phyloP scores from a whole-genome alignment of 2,329 filamentous ascomycete genomes.

The Cladosporium colombiae region DNA sequence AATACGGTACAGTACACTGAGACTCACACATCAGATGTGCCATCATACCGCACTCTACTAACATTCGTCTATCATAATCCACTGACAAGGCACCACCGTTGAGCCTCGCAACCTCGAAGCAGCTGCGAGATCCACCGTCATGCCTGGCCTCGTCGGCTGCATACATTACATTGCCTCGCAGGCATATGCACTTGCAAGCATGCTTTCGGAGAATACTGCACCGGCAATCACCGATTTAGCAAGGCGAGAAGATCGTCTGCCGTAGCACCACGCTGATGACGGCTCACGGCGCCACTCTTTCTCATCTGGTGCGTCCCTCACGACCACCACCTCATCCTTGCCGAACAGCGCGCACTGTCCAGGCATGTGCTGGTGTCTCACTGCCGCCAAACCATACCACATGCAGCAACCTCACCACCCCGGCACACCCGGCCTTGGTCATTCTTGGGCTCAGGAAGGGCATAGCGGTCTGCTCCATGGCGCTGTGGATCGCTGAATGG shows the following conservation, averaged over 20 bases:
- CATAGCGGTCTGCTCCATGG: constrained; percentile 9
- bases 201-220: constrained; percentile 19
- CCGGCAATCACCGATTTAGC: constrained; percentile 20
- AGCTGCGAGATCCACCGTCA: constrained; percentile 7
- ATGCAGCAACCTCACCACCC: constrained; percentile 19
- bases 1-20: background rate
- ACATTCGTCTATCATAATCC: background rate
- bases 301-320: background rate
- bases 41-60: background rate
- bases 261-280: constrained; percentile 9
- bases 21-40: background rate
- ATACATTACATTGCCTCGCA: constrained; percentile 6
- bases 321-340: constrained; percentile 3
- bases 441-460: background rate
- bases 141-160: constrained; percentile 13
- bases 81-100: constrained; percentile 1
- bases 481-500: constrained; percentile 12
- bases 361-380: constrained; percentile 31
- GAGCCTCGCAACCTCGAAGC: constrained; percentile 2
- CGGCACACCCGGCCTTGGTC: background rate
- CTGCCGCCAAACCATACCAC: constrained; percentile 17
- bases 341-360: constrained; percentile 6
- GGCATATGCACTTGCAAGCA: constrained; percentile 8
- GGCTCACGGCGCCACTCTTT: background rate
- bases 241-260: constrained; percentile 10